phyloP scores from a whole-genome alignment of 352 stramenopile species.

The Albugo laibachii region DNA sequence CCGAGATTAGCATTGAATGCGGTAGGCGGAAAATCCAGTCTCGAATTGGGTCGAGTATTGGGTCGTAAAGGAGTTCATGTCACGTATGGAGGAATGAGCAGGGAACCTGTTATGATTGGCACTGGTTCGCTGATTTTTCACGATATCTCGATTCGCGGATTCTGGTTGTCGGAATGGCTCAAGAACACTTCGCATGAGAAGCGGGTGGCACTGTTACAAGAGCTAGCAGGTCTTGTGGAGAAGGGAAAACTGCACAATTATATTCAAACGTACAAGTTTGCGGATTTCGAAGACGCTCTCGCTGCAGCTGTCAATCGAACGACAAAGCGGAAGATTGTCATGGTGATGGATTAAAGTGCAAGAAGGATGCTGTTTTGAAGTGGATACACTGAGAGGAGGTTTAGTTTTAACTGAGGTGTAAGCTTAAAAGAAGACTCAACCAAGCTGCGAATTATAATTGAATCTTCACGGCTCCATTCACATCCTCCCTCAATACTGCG shows the following conservation, averaged over 20 bases:
- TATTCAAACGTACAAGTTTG: constrained; percentile 77
- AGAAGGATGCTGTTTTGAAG: constrained; percentile 1
- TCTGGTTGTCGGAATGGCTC: constrained; percentile 74
- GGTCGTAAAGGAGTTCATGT: constrained; percentile 59
- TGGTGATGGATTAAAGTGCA: constrained; percentile 52
- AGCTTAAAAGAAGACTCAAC: too few species aligned
- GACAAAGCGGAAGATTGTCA: constrained; percentile 68
- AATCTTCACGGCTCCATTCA: too few species aligned
- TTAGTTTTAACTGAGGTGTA: too few species aligned
- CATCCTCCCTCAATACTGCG: too few species aligned
- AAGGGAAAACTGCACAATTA: constrained; percentile 56
- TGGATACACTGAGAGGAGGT: too few species aligned
- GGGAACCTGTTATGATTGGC: constrained; percentile 40
- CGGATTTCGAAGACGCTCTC: constrained; percentile 62
- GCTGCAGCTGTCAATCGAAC: constrained; percentile 45
- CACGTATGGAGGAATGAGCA: constrained; percentile 67
- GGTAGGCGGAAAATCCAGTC: constrained; percentile 44
- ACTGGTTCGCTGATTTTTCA: constrained; percentile 68
- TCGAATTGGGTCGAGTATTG: constrained; percentile 45
- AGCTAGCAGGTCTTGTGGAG: constrained; percentile 46
- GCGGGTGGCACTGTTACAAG: constrained; percentile 36
- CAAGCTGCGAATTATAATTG: too few species aligned
- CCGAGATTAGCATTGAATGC: constrained; percentile 75
- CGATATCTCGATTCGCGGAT: constrained; percentile 75
- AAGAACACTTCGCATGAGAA: constrained; percentile 40